Conservation (phyloP, 116 monocot genomes). For the Thalassia testudinum region DNA sequence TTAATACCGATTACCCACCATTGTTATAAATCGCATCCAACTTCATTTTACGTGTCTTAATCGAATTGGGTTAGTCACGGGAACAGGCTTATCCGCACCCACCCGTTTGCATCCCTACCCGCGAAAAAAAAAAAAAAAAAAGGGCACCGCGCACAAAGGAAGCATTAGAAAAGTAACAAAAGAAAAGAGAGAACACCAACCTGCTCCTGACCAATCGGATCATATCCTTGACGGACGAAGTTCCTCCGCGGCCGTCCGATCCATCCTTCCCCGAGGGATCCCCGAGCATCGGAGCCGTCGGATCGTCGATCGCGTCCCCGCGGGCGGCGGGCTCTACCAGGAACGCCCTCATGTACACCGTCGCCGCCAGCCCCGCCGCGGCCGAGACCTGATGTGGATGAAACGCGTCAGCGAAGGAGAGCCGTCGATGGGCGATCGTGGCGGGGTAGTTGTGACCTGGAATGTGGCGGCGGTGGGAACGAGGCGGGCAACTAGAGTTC, state of each 20-base stretch:
- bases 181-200: conserved; percentile 17
- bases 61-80: too few species aligned
- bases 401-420: conserved; percentile 2
- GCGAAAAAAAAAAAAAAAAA: too few species aligned
- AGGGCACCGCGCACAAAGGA: too few species aligned
- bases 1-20: too few species aligned
- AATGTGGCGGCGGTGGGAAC: conserved; percentile 46
- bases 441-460: too few species aligned
- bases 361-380: conserved; percentile 24
- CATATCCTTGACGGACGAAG: conserved; percentile 43
- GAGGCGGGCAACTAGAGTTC: conserved; percentile 56
- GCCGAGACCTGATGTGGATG: conserved; percentile 20
- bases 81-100: too few species aligned
- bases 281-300: not conserved
- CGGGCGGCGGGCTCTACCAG: conserved; percentile 25
- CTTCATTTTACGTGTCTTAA: too few species aligned
- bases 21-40: too few species aligned
- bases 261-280: conserved; percentile 11
- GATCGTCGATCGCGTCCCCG: conserved; percentile 9
- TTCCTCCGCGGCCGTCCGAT: conserved; percentile 6
- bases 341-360: conserved; percentile 62
- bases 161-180: too few species aligned
- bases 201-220: conserved; percentile 50
- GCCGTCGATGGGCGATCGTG: too few species aligned
- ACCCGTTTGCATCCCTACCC: too few species aligned